These are phyloP conservation scores for Suhomyces bribrorum DNA, from an alignment of 1,139 yeast genomes.

Conservation along the genomic window DNA sequence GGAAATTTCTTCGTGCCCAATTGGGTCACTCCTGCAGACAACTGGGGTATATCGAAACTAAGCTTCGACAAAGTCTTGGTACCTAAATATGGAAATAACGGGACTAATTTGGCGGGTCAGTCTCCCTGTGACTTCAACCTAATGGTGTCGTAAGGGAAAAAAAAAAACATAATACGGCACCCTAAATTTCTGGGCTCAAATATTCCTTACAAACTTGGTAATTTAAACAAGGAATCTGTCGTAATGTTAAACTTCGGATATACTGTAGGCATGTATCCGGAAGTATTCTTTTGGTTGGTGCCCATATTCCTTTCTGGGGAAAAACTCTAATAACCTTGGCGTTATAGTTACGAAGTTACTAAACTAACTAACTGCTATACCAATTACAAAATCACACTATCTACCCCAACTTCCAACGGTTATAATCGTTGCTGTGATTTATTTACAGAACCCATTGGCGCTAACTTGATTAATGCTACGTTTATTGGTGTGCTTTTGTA, in stretches of 20 bases:
- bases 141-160: neutral
- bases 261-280: neutral
- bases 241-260: neutral
- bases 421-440: too few relatives aligned
- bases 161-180: slow-evolving; percentile 1
- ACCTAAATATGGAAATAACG: slow-evolving; percentile 3
- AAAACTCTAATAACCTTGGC: neutral
- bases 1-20: slow-evolving; percentile 5
- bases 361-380: neutral
- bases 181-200: slow-evolving; percentile 3
- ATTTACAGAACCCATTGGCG: too few relatives aligned
- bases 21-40: slow-evolving; percentile 6
- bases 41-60: neutral
- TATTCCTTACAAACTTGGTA: neutral
- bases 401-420: too few relatives aligned
- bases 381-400: too few relatives aligned
- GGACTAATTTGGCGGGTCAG: slow-evolving; percentile 1
- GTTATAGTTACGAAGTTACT: neutral
- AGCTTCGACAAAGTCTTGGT: slow-evolving; percentile 7
- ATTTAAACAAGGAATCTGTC: too few relatives aligned
- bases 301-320: neutral
- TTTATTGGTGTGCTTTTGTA: too few relatives aligned
- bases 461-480: too few relatives aligned
- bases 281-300: neutral
- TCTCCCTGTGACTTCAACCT: neutral